Evolutionary conservation across 2,329 filamentous ascomycete genomes (phyloP), one percentile per base, ranked within the genome.

Genomic region (Pyrenochaeta sp.): DNA sequence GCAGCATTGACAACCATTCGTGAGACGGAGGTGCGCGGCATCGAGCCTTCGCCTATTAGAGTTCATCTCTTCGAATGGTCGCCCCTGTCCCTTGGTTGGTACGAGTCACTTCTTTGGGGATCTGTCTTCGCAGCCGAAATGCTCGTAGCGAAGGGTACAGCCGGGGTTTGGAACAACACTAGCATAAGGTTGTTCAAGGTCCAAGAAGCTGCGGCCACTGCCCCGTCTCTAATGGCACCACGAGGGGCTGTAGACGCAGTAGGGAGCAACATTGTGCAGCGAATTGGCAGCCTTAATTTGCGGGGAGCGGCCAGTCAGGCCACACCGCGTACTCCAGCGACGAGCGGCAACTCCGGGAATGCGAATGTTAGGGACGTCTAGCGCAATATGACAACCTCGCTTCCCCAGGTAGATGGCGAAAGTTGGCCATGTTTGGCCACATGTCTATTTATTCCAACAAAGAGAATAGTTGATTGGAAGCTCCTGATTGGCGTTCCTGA

Each of bases 61-160:
- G 90, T 95, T 15, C 93, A 97, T 73, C 90, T 92, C 13, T 98
- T 98, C 71, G 92, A 97, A 79, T 98, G 94, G 94, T 94, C 93
- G 2, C 89, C 91, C 0, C 82, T 97, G 34, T 91, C 92, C 0
- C 83, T 98, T 50, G 94, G 93, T 48, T 98, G 95, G 95, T 97
- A 98, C 76, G 92, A 97, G 77, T 94, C 92, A 5, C 83, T 98
- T 12, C 83, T 99, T 9, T 99, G 95, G 95, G 90, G 92, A 15
- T 91, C 97, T 68, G 88, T 97, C 52, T 98, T 97, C 75, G 89
- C 91, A 28, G 90, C 89, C 69, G 95, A 99, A 80, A 92, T 97
- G 88, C 88, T 93, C 56, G 87, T 94, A 28, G 87, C 90, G 0
- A 93, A 90, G 73, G 93, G 93, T 30, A 93, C 91, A 2, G 91